A percentile compares a stretch with the other conserved stretches of the same genome.
Evolutionary conservation across 179 eudicot species (phyloP).

Genomic region (Drosera spatulata): DNA sequence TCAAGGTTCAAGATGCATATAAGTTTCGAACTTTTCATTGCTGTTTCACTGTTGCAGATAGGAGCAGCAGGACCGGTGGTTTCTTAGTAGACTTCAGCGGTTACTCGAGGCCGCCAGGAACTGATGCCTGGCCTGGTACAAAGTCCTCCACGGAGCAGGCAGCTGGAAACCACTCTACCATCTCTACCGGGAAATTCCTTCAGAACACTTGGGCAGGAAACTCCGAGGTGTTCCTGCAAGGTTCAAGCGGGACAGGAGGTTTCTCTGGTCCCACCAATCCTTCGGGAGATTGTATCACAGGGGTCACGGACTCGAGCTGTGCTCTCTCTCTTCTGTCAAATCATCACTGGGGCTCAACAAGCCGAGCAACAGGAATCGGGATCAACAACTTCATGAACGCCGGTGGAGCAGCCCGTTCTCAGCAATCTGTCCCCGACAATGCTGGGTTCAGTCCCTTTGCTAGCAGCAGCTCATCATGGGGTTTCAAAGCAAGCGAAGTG

Average conservation of each 20-base stretch:
- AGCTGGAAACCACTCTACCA: background rate
- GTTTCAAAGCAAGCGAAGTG: slow-evolving; percentile 37
- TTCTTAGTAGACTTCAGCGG: too few species aligned
- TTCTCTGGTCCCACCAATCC: slow-evolving; percentile 27
- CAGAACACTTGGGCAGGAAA: slow-evolving; percentile 44
- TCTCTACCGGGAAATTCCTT: slow-evolving; percentile 19
- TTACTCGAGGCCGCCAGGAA: too few species aligned
- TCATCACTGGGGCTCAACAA: slow-evolving; percentile 66
- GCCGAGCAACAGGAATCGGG: slow-evolving; percentile 35
- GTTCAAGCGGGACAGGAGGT: slow-evolving; percentile 31
- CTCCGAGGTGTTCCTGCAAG: slow-evolving; percentile 30
- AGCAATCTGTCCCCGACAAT: slow-evolving; percentile 17
- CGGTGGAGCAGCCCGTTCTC: slow-evolving; percentile 34
- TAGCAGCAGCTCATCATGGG: slow-evolving; percentile 30
- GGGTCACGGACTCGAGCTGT: slow-evolving; percentile 44
- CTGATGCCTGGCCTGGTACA: too few species aligned
- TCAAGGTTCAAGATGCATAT: too few species aligned
- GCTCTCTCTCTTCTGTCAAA: slow-evolving; percentile 99
- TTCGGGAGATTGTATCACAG: slow-evolving; percentile 52
- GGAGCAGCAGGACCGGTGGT: too few species aligned
- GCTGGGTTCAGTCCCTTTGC: slow-evolving; percentile 29
- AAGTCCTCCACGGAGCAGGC: background rate
- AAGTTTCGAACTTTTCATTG: too few species aligned
- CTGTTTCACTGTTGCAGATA: too few species aligned
- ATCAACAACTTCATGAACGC: slow-evolving; percentile 23